Percentiles rank a stretch among this genome's conserved stretches.
Evolutionary conservation across 2,329 filamentous ascomycete species (phyloP).

Genomic region (Blastomyces gilchristii): DNA sequence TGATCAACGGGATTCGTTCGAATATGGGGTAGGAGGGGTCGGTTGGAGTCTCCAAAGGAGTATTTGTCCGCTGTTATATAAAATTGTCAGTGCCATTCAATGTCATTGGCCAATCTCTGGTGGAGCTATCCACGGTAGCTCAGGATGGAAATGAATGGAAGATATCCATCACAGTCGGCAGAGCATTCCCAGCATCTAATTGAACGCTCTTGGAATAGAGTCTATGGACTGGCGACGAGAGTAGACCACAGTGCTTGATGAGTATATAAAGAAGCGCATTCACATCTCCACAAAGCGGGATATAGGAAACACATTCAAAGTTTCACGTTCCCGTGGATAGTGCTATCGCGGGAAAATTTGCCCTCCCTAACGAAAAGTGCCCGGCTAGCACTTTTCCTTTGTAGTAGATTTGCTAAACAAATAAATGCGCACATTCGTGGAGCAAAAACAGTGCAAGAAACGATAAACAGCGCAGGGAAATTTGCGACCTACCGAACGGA

Average conservation of each 20-base stretch:
- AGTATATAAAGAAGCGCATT: not conserved
- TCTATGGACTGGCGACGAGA: not conserved
- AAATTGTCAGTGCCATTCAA: not conserved
- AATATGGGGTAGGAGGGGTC: not conserved
- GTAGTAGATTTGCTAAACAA: not conserved
- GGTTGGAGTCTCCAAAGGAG: not conserved
- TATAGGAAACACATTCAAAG: not conserved
- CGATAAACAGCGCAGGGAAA: not conserved
- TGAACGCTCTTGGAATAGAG: not conserved
- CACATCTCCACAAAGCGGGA: not conserved
- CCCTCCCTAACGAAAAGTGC: too few species aligned
- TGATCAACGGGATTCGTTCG: not conserved
- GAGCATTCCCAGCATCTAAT: not conserved
- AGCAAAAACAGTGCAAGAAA: not conserved
- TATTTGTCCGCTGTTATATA: not conserved
- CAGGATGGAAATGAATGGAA: not conserved
- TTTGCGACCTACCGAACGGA: conserved; percentile 2
- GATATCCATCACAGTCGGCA: not conserved
- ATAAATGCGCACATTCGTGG: not conserved
- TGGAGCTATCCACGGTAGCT: not conserved
- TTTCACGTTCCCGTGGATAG: not conserved
- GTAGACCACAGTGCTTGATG: not conserved
- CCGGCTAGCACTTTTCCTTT: not conserved
- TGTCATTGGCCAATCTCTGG: not conserved
- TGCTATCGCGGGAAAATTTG: not conserved